Conservation (phyloP, 2,329 filamentous ascomycete genomes). For the Dactylonectria macrodidyma region DNA sequence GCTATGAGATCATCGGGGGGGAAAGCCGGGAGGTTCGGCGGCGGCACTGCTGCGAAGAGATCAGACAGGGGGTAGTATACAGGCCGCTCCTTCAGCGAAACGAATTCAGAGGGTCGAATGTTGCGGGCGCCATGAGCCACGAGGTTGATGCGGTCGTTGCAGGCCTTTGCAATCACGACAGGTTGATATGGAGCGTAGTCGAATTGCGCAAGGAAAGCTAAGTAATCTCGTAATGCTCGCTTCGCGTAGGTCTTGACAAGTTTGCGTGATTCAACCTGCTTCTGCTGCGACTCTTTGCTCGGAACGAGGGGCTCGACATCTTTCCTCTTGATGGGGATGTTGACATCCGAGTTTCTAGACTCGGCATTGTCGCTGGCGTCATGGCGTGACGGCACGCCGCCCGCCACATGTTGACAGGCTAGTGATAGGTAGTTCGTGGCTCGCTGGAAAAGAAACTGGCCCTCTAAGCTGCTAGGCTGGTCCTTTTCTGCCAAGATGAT, state of each 20-base stretch:
- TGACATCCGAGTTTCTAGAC: constrained; percentile 11
- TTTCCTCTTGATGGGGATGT: constrained; percentile 11
- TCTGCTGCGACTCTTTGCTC: constrained; percentile 28
- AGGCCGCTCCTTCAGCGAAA: constrained; percentile 50
- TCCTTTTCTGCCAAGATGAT: constrained; percentile 57
- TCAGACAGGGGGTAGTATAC: constrained; percentile 66
- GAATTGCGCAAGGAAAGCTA: constrained; percentile 79
- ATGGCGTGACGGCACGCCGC: constrained; percentile 60
- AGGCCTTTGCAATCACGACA: constrained; percentile 70
- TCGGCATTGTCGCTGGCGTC: constrained; percentile 20
- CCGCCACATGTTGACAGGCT: constrained; percentile 76
- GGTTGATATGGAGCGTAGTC: constrained; percentile 84
- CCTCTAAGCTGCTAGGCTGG: constrained; percentile 82
- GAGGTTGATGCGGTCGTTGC: constrained; percentile 70
- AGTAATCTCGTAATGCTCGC: constrained; percentile 81
- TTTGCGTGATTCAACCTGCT: constrained; percentile 64
- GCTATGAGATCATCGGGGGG: constrained; percentile 63
- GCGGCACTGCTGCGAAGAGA: constrained; percentile 80
- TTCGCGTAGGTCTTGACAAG: constrained; percentile 82
- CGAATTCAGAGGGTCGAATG: constrained; percentile 54
- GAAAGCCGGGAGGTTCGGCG: constrained; percentile 77
- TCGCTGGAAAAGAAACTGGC: constrained; percentile 83
- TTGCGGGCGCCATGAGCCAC: constrained; percentile 64
- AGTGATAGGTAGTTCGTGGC: constrained; percentile 80
- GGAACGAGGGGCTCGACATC: constrained; percentile 8